Evolutionary conservation across 2,329 filamentous ascomycete species (phyloP), one percentile per base, ranked within the genome.

Genomic region (Albophoma yamanashiensis): DNA sequence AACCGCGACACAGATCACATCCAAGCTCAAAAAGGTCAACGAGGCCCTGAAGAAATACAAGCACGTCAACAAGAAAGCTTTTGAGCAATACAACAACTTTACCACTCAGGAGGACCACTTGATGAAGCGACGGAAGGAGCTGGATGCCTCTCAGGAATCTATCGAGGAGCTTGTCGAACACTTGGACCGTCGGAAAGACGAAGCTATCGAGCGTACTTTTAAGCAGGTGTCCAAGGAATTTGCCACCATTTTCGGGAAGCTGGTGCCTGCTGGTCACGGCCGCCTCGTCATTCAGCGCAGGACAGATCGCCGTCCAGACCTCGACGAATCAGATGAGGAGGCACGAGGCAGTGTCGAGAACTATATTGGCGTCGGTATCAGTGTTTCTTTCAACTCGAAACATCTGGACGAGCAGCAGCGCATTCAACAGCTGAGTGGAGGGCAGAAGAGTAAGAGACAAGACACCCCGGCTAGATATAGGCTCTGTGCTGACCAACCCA

Each of bases 61-160:
- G 59, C 91, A 97, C 69, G 92, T 99, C 76, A 99, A 99, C 83
- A 99, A 97, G 78, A 97, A 99, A 77, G 94, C 94, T 0, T 96
- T 97, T 71, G 95, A 99, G 75, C 94, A 99, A 73, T 99, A 97
- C 78, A 95, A 93, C 77, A 96, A 88, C 76, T 99, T 97, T 73
- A 97, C 93, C 9, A 89, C 87, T 57, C 91, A 97, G 74, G 89
- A 95, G 60, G 92, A 96, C 63, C 88, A 89, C 27, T 81, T 99
- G 22, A 89, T 89, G 57, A 89, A 89, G 69, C 89, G 94, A 66
- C 86, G 93, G 57, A 84, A 88, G 67, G 94, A 97, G 72, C 85
- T 99, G 14, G 91, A 96, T 67, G 87, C 86, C 17, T 93, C 90
- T 3, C 91, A 96, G 66, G 82, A 80, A 42, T 93, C 91, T 1